These are phyloP conservation scores for Haematococcus sp. DNA, from an alignment of 139 green algal species.

Conservation along the genomic window DNA sequence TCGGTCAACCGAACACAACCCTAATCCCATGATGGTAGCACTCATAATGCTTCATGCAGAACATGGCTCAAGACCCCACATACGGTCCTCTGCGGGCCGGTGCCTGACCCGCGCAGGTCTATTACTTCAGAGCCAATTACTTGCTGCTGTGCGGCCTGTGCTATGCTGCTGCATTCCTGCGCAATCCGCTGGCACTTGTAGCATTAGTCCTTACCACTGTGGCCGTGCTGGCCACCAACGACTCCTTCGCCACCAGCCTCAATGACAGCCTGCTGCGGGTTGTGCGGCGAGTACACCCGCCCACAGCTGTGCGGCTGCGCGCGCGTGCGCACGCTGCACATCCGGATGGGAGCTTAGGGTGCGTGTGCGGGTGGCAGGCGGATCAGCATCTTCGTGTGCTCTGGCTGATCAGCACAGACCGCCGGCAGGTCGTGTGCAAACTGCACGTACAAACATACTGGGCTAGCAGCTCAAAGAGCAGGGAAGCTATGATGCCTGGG, in stretches of 20 bases:
- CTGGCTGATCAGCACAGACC: too few species aligned
- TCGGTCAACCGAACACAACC: background rate
- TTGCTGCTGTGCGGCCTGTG: constrained; percentile 26
- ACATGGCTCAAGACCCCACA: too few species aligned
- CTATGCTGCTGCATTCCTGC: constrained; percentile 22
- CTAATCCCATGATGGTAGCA: too few species aligned
- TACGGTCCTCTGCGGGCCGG: background rate
- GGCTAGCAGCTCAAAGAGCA: too few species aligned
- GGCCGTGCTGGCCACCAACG: constrained; percentile 38
- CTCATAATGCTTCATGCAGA: too few species aligned
- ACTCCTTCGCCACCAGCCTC: constrained; percentile 45
- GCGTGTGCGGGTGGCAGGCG: background rate
- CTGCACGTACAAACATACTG: too few species aligned
- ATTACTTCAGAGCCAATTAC: constrained; percentile 56
- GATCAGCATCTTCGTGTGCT: too few species aligned
- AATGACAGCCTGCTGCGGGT: constrained; percentile 22
- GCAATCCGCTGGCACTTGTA: constrained; percentile 21
- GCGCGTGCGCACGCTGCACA: constrained; percentile 7
- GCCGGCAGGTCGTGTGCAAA: too few species aligned
- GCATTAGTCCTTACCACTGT: constrained; percentile 1
- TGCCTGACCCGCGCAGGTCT: constrained; percentile 5
- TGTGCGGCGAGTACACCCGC: background rate
- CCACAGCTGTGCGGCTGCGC: background rate
- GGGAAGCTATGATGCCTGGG: too few species aligned
- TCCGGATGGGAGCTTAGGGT: constrained; percentile 6